These are phyloP conservation scores for Glycine tomentella DNA, from an alignment of 306 rosid species.

Conservation along the genomic window DNA sequence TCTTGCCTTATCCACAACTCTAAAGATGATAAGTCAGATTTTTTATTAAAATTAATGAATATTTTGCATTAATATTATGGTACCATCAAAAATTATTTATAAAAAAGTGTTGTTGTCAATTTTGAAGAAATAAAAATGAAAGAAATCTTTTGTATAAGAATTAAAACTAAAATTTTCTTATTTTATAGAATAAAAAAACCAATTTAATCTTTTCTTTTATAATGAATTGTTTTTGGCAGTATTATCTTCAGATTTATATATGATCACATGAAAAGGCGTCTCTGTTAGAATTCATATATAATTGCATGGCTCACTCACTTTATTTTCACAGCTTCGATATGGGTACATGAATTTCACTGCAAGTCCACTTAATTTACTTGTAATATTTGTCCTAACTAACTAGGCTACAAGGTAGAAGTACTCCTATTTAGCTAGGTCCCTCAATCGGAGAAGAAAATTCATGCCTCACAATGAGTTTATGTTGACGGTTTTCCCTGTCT, in stretches of 20 bases:
- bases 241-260: too few species aligned
- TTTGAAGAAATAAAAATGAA: too few species aligned
- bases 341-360: background rate
- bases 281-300: background rate
- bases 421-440: background rate
- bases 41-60: too few species aligned
- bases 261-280: background rate
- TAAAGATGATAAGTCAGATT: too few species aligned
- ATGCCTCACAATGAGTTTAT: conserved; percentile 37
- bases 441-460: background rate
- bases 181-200: too few species aligned
- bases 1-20: too few species aligned
- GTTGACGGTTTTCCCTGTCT: conserved; percentile 45
- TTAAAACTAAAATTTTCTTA: too few species aligned
- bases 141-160: too few species aligned
- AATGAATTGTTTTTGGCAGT: background rate
- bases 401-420: background rate
- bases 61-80: too few species aligned
- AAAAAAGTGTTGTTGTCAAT: too few species aligned
- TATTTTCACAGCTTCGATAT: conserved; percentile 10
- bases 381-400: conserved; percentile 8
- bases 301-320: background rate
- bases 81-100: too few species aligned
- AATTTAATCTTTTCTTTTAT: too few species aligned
- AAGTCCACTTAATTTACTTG: background rate